These are phyloP conservation scores for Cyphellophora europaea DNA, from an alignment of 2,329 filamentous ascomycete genomes.

Conservation along the genomic window DNA sequence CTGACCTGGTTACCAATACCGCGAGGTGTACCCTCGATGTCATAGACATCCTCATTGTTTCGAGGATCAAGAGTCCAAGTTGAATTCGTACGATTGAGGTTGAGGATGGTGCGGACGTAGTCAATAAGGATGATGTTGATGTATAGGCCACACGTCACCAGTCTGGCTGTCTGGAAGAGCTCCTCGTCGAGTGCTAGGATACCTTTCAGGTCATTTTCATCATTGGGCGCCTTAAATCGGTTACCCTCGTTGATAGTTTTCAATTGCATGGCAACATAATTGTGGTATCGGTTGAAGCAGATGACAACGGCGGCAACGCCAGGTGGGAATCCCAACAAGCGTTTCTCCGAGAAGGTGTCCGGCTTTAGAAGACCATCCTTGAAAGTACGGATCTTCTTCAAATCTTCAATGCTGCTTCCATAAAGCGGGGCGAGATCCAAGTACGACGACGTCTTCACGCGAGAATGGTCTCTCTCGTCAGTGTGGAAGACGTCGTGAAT, in stretches of 20 bases:
- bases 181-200: constrained; percentile 41
- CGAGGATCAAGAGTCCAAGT: constrained; percentile 22
- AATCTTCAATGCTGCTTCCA: constrained; percentile 51
- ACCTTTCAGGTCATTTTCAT: constrained; percentile 23
- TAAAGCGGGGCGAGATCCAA: constrained; percentile 62
- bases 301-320: constrained; percentile 55
- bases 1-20: constrained; percentile 77
- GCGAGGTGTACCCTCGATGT: constrained; percentile 48
- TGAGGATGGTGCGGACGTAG: constrained; percentile 21
- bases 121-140: constrained; percentile 21
- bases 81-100: constrained; percentile 18
- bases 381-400: constrained; percentile 50
- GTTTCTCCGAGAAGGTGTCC: constrained; percentile 55
- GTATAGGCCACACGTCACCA: constrained; percentile 24
- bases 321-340: constrained; percentile 53
- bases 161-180: constrained; percentile 47
- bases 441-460: constrained; percentile 59
- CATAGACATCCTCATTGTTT: constrained; percentile 13
- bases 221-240: constrained; percentile 31
- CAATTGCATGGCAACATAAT: constrained; percentile 52
- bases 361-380: constrained; percentile 56
- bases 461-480: constrained; percentile 49
- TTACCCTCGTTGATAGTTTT: constrained; percentile 55
- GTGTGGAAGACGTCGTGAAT: constrained; percentile 53
- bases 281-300: constrained; percentile 58